Evolutionary conservation across 2,329 filamentous ascomycete species (phyloP).

Genomic region (Pseudohalonectria lignicola): DNA sequence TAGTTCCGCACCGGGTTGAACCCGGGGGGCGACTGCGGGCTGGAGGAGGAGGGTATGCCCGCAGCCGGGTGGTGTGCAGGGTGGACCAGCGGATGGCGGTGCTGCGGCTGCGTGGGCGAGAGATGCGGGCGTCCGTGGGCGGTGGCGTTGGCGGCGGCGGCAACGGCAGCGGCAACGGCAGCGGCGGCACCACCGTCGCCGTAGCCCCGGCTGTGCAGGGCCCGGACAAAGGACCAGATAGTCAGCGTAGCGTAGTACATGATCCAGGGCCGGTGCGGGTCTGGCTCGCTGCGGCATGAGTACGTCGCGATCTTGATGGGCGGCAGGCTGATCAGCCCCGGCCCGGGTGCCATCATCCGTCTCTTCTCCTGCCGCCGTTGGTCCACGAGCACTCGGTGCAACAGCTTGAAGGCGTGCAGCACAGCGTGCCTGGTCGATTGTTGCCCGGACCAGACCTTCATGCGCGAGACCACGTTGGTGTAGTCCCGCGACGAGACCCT

Average conservation of each 20-base stretch:
- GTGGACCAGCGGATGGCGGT: neutral
- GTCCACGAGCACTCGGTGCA: slow-evolving; percentile 61
- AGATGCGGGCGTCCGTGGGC: slow-evolving; percentile 26
- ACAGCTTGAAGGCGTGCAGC: slow-evolving; percentile 73
- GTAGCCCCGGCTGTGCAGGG: slow-evolving; percentile 37
- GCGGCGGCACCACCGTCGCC: neutral
- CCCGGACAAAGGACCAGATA: slow-evolving; percentile 81
- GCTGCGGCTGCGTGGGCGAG: slow-evolving; percentile 14
- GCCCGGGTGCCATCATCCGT: slow-evolving; percentile 3
- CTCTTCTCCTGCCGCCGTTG: slow-evolving; percentile 20
- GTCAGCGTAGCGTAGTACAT: slow-evolving; percentile 78
- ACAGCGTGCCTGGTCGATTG: slow-evolving; percentile 70
- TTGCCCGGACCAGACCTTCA: slow-evolving; percentile 69
- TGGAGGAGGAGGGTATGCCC: slow-evolving; percentile 1
- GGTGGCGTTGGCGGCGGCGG: neutral
- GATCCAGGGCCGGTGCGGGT: slow-evolving; percentile 82
- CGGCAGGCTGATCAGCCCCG: slow-evolving; percentile 12
- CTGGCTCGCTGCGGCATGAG: slow-evolving; percentile 63
- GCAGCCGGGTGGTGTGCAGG: neutral
- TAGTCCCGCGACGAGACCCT: slow-evolving; percentile 70
- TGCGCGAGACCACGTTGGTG: slow-evolving; percentile 58
- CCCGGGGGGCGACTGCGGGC: neutral
- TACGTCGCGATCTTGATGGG: slow-evolving; percentile 40
- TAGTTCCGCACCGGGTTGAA: slow-evolving; percentile 12
- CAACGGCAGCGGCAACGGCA: neutral